Conservation (phyloP, 169 alveolate species). For the Cyclospora cayetanensis region DNA sequence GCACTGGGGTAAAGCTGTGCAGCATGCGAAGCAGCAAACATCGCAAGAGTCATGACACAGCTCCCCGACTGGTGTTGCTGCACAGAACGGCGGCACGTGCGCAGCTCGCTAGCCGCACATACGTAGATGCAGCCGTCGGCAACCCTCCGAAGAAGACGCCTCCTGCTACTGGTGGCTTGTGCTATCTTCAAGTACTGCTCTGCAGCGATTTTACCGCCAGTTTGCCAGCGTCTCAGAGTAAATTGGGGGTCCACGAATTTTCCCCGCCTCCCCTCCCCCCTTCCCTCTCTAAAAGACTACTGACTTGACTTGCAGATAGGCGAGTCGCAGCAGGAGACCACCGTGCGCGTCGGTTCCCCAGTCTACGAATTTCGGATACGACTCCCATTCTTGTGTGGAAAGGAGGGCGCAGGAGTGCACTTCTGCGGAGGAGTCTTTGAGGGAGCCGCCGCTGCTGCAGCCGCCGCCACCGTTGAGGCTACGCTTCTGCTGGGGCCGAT, state of each 20-base stretch:
- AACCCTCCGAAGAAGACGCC: too few species aligned
- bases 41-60: too few species aligned
- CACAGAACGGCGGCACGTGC: too few species aligned
- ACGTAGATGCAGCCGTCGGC: too few species aligned
- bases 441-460: not conserved
- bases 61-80: constrained; percentile 9
- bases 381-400: not conserved
- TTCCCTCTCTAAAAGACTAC: too few species aligned
- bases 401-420: not conserved
- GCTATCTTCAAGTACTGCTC: not conserved
- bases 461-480: not conserved
- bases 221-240: too few species aligned
- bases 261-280: too few species aligned
- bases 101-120: too few species aligned
- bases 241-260: too few species aligned
- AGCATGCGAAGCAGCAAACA: not conserved
- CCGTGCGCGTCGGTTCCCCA: constrained; percentile 28
- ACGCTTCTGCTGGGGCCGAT: constrained; percentile 25
- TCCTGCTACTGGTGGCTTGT: constrained; percentile 1
- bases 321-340: not conserved
- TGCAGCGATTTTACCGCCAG: too few species aligned
- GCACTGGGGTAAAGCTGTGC: not conserved
- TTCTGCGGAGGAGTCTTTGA: not conserved
- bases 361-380: not conserved
- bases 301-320: not conserved